phyloP scores from a whole-genome alignment of 257 asterid species.

The Petrea volubilis region DNA sequence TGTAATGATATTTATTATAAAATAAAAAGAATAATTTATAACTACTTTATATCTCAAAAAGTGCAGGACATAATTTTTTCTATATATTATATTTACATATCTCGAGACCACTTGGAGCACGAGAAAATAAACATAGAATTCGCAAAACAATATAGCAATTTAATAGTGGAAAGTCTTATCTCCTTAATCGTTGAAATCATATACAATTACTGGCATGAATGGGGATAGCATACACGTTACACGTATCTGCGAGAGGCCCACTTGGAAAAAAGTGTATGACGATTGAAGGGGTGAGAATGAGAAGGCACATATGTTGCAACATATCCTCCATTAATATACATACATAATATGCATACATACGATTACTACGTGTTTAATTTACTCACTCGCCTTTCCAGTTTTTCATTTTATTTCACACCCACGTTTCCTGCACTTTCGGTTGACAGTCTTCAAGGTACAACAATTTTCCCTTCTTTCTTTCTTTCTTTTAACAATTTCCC shows the following conservation, averaged over 20 bases:
- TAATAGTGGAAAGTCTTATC: neutral
- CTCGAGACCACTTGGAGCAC: no score
- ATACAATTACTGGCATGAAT: neutral
- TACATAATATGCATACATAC: no score
- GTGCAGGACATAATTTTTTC: no score
- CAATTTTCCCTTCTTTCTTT: neutral
- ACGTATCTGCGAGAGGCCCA: constrained; percentile 38
- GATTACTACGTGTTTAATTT: no score
- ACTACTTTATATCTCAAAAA: no score
- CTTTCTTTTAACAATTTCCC: neutral
- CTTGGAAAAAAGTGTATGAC: constrained; percentile 28
- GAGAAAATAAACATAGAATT: no score
- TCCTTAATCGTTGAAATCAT: neutral
- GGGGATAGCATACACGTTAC: constrained; percentile 29
- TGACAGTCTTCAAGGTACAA: constrained; percentile 28
- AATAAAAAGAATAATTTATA: no score
- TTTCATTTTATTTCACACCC: neutral
- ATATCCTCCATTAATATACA: constrained; percentile 11
- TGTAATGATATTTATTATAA: no score
- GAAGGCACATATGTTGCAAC: constrained; percentile 18
- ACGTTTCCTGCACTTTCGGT: constrained; percentile 29
- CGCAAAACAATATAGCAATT: no score
- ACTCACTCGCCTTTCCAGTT: neutral
- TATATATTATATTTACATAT: no score
- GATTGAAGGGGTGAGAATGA: constrained; percentile 20